Evolutionary conservation across 78 protist species (phyloP).

Genomic region (Dictyostelium discoideum): dicty_2.7 NC_007091.3:4849501-4850000

Average conservation of each 20-base stretch:
- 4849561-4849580: not conserved
- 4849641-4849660: not conserved
- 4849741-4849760: too few species aligned
- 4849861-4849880: not conserved
- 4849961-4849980: not conserved
- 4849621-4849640: too few species aligned
- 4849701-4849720: too few species aligned
- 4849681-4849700: too few species aligned
- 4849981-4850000: not conserved
- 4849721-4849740: too few species aligned
- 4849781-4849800: not conserved
- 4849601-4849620: too few species aligned
- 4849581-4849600: too few species aligned
- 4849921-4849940: not conserved
- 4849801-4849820: not conserved
- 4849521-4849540: too few species aligned
- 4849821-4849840: too few species aligned
- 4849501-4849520: not conserved
- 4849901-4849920: not conserved
- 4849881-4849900: too few species aligned
- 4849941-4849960: too few species aligned
- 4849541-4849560: too few species aligned
- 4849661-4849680: not conserved
- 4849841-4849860: not conserved
- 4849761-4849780: not conserved